A percentile compares a stretch with the other conserved stretches of the same genome.
phyloP scores from a whole-genome alignment of 2,329 filamentous ascomycete species.

The Claviceps paspali region DNA sequence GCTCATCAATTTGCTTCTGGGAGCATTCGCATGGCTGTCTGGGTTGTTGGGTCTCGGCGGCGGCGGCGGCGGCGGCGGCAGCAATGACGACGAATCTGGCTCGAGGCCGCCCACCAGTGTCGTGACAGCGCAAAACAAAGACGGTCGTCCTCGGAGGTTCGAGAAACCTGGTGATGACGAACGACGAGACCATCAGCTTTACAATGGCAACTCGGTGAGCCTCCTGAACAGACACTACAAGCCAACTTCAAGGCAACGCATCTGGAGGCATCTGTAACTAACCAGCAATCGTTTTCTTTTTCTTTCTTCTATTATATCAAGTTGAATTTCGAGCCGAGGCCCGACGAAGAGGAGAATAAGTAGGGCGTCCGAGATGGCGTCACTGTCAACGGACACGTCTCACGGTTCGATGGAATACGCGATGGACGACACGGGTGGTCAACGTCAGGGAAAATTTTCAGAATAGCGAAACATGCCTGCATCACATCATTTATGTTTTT shows the following conservation, averaged over 20 bases:
- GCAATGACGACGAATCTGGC: neutral
- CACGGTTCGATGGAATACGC: no score
- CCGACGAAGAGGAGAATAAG: constrained; percentile 39
- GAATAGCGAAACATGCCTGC: no score
- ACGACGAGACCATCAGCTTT: constrained; percentile 53
- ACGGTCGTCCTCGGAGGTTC: constrained; percentile 13
- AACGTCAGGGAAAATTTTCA: no score
- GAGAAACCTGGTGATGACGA: constrained; percentile 36
- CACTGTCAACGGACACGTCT: no score
- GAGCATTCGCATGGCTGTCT: constrained; percentile 22
- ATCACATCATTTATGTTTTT: no score
- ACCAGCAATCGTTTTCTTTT: no score
- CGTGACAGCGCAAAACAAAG: constrained; percentile 9
- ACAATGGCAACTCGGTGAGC: constrained; percentile 79
- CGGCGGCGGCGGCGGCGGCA: neutral
- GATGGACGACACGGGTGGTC: no score
- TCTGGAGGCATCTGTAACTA: no score
- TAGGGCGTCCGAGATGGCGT: no score
- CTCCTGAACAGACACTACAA: no score
- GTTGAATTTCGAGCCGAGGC: constrained; percentile 54
- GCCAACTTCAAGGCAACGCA: no score
- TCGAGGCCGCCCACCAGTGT: constrained; percentile 3
- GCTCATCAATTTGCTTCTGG: constrained; percentile 16
- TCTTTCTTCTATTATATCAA: constrained; percentile 19
- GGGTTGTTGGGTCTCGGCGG: constrained; percentile 16